phyloP scores from a whole-genome alignment of 2,329 filamentous ascomycete genomes.

The Diaporthe longicolla region DNA sequence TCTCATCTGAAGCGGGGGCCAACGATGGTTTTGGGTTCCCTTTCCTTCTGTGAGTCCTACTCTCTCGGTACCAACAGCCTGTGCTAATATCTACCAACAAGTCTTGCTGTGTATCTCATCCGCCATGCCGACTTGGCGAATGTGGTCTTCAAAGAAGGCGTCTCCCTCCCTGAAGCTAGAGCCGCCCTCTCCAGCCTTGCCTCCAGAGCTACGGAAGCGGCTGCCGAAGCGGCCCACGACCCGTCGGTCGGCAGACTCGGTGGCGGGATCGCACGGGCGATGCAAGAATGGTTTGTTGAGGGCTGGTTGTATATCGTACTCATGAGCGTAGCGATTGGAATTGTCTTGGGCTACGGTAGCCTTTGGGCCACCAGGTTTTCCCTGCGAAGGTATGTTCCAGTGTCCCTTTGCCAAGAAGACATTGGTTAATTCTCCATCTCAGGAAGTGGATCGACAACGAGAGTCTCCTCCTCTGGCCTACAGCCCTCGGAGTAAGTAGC shows the following conservation, averaged over 20 bases:
- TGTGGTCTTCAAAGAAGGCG: background rate
- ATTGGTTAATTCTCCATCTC: background rate
- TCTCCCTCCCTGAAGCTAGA: background rate
- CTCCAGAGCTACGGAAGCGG: background rate
- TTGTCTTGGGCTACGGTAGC: background rate
- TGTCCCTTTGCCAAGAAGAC: no score
- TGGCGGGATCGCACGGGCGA: background rate
- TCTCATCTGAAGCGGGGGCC: background rate
- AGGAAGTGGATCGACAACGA: constrained; percentile 1
- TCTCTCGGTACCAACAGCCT: background rate
- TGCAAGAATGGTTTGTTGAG: background rate
- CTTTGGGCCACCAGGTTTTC: background rate
- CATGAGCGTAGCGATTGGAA: background rate
- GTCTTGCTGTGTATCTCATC: background rate
- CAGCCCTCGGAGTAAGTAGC: background rate
- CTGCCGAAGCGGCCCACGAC: background rate
- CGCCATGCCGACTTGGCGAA: background rate
- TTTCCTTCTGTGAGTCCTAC: background rate
- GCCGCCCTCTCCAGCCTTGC: background rate
- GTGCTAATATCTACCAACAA: background rate
- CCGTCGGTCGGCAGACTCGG: background rate
- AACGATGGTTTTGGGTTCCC: background rate
- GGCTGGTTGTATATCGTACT: background rate
- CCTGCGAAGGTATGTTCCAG: background rate
- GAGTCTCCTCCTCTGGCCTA: background rate